A percentile compares a stretch with the other conserved stretches of the same genome.
Conservation (phyloP, 768 basidiomycete species). For the Pulveroboletus frians region DNA sequence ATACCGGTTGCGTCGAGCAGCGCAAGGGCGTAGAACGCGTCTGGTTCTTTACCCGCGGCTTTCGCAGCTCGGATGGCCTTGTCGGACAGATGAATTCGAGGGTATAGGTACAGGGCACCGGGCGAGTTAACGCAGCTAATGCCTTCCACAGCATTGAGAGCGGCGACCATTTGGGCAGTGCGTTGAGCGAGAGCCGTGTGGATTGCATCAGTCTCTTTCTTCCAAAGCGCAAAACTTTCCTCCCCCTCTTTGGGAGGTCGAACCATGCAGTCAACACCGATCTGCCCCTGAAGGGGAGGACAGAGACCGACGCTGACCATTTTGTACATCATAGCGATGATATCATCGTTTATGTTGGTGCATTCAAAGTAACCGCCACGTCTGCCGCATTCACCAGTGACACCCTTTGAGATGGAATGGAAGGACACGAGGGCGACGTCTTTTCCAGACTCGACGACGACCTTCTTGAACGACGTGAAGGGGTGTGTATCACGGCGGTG, state of each 20-base stretch:
- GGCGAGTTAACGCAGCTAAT: constrained; percentile 86
- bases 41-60: constrained; percentile 70
- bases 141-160: constrained; percentile 82
- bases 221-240: constrained; percentile 73
- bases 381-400: constrained; percentile 94
- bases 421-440: constrained; percentile 83
- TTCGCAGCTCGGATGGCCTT: constrained; percentile 71
- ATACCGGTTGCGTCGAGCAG: constrained; percentile 88
- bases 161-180: constrained; percentile 64
- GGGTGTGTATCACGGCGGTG: constrained; percentile 62
- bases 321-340: constrained; percentile 89
- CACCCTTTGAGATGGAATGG: constrained; percentile 97
- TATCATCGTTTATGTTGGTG: constrained; percentile 70
- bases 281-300: constrained; percentile 85
- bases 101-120: constrained; percentile 93
- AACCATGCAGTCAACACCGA: constrained; percentile 93
- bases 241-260: constrained; percentile 77
- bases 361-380: constrained; percentile 96
- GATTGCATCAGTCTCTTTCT: constrained; percentile 76
- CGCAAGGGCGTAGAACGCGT: constrained; percentile 82
- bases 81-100: constrained; percentile 67
- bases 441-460: constrained; percentile 59
- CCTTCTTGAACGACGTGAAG: constrained; percentile 93
- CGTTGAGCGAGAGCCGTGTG: constrained; percentile 70
- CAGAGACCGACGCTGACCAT: constrained; percentile 90